Evolutionary conservation across 352 stramenopile genomes (phyloP).

Genomic region (Plasmopara viticola): DNA sequence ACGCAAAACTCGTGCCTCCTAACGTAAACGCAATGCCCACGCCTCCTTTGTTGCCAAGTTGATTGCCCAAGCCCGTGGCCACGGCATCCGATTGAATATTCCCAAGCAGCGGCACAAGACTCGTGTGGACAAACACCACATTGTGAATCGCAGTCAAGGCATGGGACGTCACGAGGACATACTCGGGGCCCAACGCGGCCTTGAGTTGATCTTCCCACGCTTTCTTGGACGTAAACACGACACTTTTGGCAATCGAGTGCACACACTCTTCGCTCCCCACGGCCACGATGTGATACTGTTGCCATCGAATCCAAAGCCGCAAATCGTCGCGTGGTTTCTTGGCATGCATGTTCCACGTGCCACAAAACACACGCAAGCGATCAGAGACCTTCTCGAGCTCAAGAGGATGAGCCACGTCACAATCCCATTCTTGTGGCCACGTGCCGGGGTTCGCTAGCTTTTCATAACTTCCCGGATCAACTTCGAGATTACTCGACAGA

Average conservation of each 20-base stretch:
- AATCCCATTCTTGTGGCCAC: conserved; percentile 52
- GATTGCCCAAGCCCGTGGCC: conserved; percentile 90
- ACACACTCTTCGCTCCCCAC: conserved; percentile 93
- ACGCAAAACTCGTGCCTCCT: conserved; percentile 79
- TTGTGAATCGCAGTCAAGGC: conserved; percentile 92
- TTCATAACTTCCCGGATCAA: conserved; percentile 14
- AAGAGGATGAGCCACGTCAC: conserved; percentile 20
- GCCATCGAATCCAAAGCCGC: conserved; percentile 60
- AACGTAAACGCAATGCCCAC: conserved; percentile 86
- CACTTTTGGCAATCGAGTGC: conserved; percentile 86
- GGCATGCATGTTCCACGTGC: conserved; percentile 83
- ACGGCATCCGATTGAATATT: conserved; percentile 88
- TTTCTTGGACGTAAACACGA: conserved; percentile 90
- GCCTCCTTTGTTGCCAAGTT: conserved; percentile 95
- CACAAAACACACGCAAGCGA: conserved; percentile 68
- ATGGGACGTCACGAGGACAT: conserved; percentile 87
- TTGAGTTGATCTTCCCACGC: conserved; percentile 67
- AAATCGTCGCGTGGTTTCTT: conserved; percentile 61
- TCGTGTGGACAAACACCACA: conserved; percentile 89
- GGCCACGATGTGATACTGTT: conserved; percentile 82
- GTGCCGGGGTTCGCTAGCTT: conserved; percentile 19
- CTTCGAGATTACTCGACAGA: neutral
- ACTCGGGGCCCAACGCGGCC: conserved; percentile 63
- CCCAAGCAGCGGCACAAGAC: conserved; percentile 69
- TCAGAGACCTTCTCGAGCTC: conserved; percentile 2